Percentiles rank a stretch among this genome's conserved stretches.
These are phyloP conservation scores for Hortiboletus campestris DNA, from an alignment of 768 basidiomycete species.

Conservation along the genomic window DNA sequence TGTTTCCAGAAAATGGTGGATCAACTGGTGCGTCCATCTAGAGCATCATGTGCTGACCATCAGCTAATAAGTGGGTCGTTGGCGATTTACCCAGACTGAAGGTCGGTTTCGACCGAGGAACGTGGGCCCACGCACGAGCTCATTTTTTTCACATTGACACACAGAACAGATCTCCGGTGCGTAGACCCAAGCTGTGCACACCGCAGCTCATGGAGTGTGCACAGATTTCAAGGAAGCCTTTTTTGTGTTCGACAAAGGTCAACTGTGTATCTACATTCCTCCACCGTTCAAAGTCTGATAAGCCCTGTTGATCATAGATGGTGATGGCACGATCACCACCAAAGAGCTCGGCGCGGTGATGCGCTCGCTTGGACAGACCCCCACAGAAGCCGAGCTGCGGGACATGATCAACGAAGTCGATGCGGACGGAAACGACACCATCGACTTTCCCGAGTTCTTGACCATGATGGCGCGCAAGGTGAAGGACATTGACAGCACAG, in stretches of 20 bases:
- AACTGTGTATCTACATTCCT: neutral
- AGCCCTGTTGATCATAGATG: conserved; percentile 47
- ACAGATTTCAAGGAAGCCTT: conserved; percentile 99
- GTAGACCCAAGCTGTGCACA: conserved; percentile 22
- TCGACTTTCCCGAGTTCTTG: conserved; percentile 83
- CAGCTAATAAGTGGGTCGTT: conserved; percentile 17
- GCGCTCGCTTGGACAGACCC: conserved; percentile 91
- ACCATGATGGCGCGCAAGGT: conserved; percentile 87
- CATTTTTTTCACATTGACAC: neutral
- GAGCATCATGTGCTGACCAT: conserved; percentile 8
- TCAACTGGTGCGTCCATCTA: conserved; percentile 46
- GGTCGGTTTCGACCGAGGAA: conserved; percentile 38
- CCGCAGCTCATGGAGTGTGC: conserved; percentile 1
- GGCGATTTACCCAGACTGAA: conserved; percentile 44
- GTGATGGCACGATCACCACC: conserved; percentile 91
- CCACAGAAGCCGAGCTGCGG: conserved; percentile 86
- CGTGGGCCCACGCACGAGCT: neutral
- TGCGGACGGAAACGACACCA: conserved; percentile 83
- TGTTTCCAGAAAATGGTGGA: conserved; percentile 47
- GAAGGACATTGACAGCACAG: conserved; percentile 89
- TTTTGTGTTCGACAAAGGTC: conserved; percentile 95
- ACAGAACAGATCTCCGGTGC: conserved; percentile 89
- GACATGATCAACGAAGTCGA: conserved; percentile 97
- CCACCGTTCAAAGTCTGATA: neutral
- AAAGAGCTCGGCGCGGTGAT: conserved; percentile 90